Conservation (phyloP, 148 eudicot genomes). For the Chenopodium formosanum region DNA sequence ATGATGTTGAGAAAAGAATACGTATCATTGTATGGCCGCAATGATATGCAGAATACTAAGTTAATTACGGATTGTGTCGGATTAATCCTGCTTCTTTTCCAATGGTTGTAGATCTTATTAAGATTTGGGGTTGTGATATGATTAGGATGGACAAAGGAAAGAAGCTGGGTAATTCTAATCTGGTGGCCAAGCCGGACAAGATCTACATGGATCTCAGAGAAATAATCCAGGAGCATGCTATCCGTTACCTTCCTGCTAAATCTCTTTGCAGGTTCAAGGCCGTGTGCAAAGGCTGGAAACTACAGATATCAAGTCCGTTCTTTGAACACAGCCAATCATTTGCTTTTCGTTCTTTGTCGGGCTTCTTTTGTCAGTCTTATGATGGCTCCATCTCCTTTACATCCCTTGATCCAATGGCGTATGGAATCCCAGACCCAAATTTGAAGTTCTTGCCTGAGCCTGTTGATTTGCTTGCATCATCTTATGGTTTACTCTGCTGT, state of each 20-base stretch:
- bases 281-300: slow-evolving; percentile 63
- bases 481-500: slow-evolving; percentile 61
- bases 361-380: slow-evolving; percentile 47
- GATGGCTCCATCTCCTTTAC: slow-evolving; percentile 32
- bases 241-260: slow-evolving; percentile 67
- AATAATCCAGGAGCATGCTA: slow-evolving; percentile 49
- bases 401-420: slow-evolving; percentile 39
- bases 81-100: not conserved
- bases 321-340: slow-evolving; percentile 56
- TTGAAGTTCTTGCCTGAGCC: slow-evolving; percentile 50
- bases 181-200: slow-evolving; percentile 23
- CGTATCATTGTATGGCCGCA: too few species aligned
- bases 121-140: not conserved
- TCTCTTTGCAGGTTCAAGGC: slow-evolving; percentile 40
- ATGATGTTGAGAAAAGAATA: too few species aligned
- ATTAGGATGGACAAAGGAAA: slow-evolving; percentile 49
- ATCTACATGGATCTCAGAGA: slow-evolving; percentile 52
- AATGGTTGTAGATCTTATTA: not conserved
- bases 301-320: slow-evolving; percentile 49
- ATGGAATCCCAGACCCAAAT: slow-evolving; percentile 52
- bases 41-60: too few species aligned
- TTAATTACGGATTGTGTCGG: not conserved
- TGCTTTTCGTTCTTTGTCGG: slow-evolving; percentile 35
- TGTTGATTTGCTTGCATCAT: slow-evolving; percentile 43
- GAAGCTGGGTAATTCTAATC: slow-evolving; percentile 21